Base-by-base conservation (phyloP, 2,329 filamentous ascomycete genomes). In the Mycocentrospora acerina region DNA sequence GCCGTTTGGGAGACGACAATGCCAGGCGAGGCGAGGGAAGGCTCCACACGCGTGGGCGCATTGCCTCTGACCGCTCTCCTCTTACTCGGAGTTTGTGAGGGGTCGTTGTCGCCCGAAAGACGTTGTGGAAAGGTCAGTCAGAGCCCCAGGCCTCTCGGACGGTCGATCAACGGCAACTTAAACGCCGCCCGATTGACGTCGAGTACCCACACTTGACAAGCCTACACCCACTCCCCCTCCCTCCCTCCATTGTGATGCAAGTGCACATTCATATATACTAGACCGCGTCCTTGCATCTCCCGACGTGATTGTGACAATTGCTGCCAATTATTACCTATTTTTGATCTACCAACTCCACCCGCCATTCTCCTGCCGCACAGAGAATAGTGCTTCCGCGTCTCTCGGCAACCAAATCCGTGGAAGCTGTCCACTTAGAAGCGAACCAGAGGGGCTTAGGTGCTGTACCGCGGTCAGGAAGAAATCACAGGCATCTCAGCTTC, bases 161-260 rank as follows among this genome's bases (percentile, higher is more conserved):
- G 45, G 42, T 43, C 42, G 50, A 55, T 54, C 47, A 44, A 50
- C 40, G 46, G 45, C 45, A 43, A 47, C 29, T 26, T 43, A 33
- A 54, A 35, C 46, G 38, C 49, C 53, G 51, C 46, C n/a, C 48
- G 43, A 49, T 62, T 62, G 59, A 62, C 56, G 54, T 61, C 57
- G 53, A 46, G 52, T 41, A 48, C 48, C 58, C 59, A 59, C 55
- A 41, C 44, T 36, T 32, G 9, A 30, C 37, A 29, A 48, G 46
- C 44, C 37, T 48, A 46, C 51, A 42, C 39, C 45, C 37, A 53
- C 49, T 40, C 35, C 35, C 44, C 37, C 42, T 42, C 43, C 40
- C 37, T 46, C 50, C 34, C 29, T 36, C 16, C 14, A 24, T 34
- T 32, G 50, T 57, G 51, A 55, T 58, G 49, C 53, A 51, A 51